Conservation (phyloP, 176 grass and related monocot species). For the Juncus inflexus region DNA sequence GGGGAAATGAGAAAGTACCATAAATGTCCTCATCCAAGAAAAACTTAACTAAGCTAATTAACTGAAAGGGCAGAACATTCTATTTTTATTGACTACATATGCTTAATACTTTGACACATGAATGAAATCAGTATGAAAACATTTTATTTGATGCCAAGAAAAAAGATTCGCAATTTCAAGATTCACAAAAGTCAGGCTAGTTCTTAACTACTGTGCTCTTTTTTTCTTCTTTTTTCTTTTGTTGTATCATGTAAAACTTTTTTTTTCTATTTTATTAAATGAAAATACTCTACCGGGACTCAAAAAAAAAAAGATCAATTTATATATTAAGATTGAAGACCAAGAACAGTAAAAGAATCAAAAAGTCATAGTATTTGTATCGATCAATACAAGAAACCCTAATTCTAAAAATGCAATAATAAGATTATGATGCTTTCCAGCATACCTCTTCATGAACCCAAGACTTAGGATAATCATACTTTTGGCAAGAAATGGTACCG, state of each 20-base stretch:
- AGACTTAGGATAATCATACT: neutral
- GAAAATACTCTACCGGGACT: neutral
- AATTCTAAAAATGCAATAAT: neutral
- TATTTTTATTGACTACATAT: neutral
- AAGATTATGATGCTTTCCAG: neutral
- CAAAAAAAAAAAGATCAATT: no score
- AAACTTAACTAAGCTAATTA: conserved; percentile 12
- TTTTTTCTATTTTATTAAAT: no score
- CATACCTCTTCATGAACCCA: conserved; percentile 21
- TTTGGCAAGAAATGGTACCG: conserved; percentile 5
- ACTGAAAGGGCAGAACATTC: conserved; percentile 12
- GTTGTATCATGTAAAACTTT: no score
- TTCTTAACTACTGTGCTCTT: no score
- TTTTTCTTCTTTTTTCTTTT: no score
- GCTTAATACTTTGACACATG: no score
- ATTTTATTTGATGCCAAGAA: neutral
- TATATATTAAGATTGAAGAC: neutral
- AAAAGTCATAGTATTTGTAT: neutral
- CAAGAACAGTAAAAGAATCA: neutral
- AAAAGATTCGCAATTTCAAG: neutral
- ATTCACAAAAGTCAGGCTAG: no score
- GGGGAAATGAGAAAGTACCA: no score
- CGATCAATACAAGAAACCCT: neutral
- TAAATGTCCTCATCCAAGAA: conserved; percentile 2
- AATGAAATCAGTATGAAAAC: no score